Evolutionary conservation across 257 asterid species (phyloP), one percentile per base, ranked within the genome.

Genomic region (Phtheirospermum japonicum): DNA sequence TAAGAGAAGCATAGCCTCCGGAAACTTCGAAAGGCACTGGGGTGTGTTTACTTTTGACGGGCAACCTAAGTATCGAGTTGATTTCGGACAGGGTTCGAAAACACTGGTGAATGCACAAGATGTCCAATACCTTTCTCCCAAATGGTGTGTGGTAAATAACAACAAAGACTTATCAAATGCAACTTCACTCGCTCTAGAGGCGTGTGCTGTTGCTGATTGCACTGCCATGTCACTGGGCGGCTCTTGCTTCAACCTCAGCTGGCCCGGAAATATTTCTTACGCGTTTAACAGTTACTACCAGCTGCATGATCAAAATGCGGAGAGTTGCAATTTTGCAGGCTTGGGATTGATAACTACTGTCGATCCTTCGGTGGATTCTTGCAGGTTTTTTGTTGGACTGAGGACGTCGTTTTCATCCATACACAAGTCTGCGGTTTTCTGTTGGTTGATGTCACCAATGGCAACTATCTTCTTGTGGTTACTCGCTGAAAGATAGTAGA

Each of bases 1-100:
- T 56, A 59, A 73, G 67, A 79, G 89, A 72, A 83, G 71, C 78
- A 69, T 61, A 33, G 67, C 76, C 9, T 30, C 70, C 4, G 97
- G 95, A 20, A 76, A 68, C 61, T 87, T 82, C 7, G 95, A 85
- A 67, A 77, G 97, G 77, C 96, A 90, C 68, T 87, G 96, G 96
- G 97, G 97, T 1, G 61, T 87, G 66, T 90, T 87, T 37, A 87
- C 95, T 14, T 90, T 90, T 36, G 97, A 90, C 58, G 97, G 97
- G 57, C 97, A 87, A 69, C 89, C 93, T 23, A 89, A 87, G 79
- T 89, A 84, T 77, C 79, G 81, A 36, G 74, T 76, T 23, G 83
- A 82, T 60, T 63, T 85, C 3, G 83, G 83, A 17, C 87, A 70
- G 69, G 83, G 85, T 34, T 76, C 77, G 7, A 73, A 80, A 65